Evolutionary conservation across 139 green algal species (phyloP).

Genomic region (Haematococcus lacustris): DNA sequence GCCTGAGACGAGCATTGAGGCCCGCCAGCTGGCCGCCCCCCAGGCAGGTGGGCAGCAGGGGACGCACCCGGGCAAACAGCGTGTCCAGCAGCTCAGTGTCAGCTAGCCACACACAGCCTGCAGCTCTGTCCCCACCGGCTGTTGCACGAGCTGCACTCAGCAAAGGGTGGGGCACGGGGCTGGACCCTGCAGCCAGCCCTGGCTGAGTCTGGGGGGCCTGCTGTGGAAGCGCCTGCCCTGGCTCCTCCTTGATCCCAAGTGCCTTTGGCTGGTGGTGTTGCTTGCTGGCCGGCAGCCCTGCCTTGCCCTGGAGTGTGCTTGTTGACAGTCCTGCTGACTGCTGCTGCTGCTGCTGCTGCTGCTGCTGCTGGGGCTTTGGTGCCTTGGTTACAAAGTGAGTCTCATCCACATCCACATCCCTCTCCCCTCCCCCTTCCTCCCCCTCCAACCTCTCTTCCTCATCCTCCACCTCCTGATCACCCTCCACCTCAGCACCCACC

Average conservation of each 20-base stretch:
- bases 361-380: too few species aligned
- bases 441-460: too few species aligned
- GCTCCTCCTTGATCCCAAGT: background rate
- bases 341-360: background rate
- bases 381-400: too few species aligned
- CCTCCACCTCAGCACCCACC: too few species aligned
- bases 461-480: too few species aligned
- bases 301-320: background rate
- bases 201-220: background rate
- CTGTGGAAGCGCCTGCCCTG: background rate
- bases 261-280: background rate
- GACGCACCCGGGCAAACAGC: slow-evolving; percentile 17
- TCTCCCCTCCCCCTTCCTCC: too few species aligned
- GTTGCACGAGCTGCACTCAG: slow-evolving; percentile 12
- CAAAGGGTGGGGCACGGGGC: background rate
- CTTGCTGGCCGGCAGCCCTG: background rate
- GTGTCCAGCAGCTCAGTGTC: slow-evolving; percentile 30
- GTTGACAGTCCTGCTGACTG: background rate
- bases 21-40: slow-evolving; percentile 33
- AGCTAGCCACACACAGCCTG: slow-evolving; percentile 45
- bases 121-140: slow-evolving; percentile 26
- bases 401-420: too few species aligned
- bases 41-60: slow-evolving; percentile 28
- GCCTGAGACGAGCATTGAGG: slow-evolving; percentile 32
- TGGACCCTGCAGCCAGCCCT: background rate